Conservation (phyloP, 2,329 filamentous ascomycete genomes). For the Didymella sp. region DNA sequence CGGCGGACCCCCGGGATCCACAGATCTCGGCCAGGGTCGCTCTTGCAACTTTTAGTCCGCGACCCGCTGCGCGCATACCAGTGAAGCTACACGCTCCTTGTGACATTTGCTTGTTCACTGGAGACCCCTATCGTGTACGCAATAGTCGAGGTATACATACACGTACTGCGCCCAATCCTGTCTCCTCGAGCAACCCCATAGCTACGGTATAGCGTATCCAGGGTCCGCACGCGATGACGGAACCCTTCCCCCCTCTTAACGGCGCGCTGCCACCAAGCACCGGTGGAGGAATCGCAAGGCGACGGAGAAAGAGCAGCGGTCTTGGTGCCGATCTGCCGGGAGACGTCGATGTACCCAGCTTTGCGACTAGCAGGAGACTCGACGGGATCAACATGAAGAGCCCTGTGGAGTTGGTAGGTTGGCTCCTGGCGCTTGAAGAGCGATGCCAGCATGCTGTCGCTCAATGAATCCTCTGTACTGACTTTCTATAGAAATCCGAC, state of each 20-base stretch:
- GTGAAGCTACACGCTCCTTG: not conserved
- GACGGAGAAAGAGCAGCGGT: slow-evolving; percentile 56
- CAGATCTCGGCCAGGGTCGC: slow-evolving; percentile 2
- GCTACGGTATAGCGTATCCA: not conserved
- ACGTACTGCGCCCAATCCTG: not conserved
- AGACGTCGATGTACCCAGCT: slow-evolving; percentile 59
- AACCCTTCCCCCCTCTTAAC: slow-evolving; percentile 46
- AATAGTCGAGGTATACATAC: not conserved
- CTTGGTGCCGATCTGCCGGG: slow-evolving; percentile 61
- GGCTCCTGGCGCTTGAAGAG: not conserved
- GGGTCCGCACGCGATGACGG: slow-evolving; percentile 28
- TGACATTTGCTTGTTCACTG: slow-evolving; percentile 8
- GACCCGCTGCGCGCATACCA: not conserved
- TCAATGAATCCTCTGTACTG: not conserved
- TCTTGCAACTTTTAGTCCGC: slow-evolving; percentile 13
- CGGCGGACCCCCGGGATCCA: slow-evolving; percentile 8
- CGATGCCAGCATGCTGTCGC: not conserved
- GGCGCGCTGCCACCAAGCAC: slow-evolving; percentile 23
- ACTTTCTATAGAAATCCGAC: slow-evolving; percentile 29
- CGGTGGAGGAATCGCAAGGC: slow-evolving; percentile 25
- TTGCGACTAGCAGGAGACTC: slow-evolving; percentile 53
- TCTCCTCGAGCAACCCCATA: not conserved
- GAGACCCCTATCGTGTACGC: not conserved
- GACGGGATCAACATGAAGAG: slow-evolving; percentile 11
- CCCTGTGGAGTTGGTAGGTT: slow-evolving; percentile 29